Evolutionary conservation across 1,139 yeast genomes (phyloP), one percentile per base, ranked within the genome.

Genomic region (Yarrowia galli): DNA sequence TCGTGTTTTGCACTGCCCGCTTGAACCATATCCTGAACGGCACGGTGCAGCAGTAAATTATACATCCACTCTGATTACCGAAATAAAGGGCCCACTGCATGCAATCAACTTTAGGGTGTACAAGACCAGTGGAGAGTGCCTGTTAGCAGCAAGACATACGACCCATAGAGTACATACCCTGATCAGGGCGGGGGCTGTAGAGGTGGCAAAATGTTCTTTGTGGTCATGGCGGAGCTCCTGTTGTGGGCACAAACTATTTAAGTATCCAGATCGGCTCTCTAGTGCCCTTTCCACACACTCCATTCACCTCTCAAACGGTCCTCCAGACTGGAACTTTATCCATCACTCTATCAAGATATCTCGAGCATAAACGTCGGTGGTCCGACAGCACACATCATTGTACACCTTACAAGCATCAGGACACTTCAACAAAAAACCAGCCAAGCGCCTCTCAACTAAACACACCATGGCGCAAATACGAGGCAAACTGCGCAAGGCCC

Each of bases 401-500:
- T 9, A 51, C 58, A 36, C 32, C 32, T 16, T 20, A 16, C 58
- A 35, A 28, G 36, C 22, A 22, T 25, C 32, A 45, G 18, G 32
- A 46, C 38, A 6, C 38, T 7, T 36, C 13, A 8, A 18, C n/a
- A 6, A 49, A 38, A 32, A 13, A 23, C 28, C 13, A 18, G 22
- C 43, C 32, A 28, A 28, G 32, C 32, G 32, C 32, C 32, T 8
- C 32, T 28, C 32, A 7, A 28, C 32, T 6, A 51, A 18, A 16
- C n/a, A 3, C 28, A 51, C 28, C 43, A 53, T 53, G 60, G 60
- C 60, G 60, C 60, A 53, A 53, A 53, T 53, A 53, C 60, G 60
- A 36, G 60, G 60, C 60, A 53, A 53, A 35, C 40, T 53, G 60
- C 45, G 60, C 20, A 16, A 16, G 20, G 23, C 60, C 16, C 45